phyloP scores from a whole-genome alignment of 2,329 filamentous ascomycete genomes.

The Claviceps spartinae region DNA sequence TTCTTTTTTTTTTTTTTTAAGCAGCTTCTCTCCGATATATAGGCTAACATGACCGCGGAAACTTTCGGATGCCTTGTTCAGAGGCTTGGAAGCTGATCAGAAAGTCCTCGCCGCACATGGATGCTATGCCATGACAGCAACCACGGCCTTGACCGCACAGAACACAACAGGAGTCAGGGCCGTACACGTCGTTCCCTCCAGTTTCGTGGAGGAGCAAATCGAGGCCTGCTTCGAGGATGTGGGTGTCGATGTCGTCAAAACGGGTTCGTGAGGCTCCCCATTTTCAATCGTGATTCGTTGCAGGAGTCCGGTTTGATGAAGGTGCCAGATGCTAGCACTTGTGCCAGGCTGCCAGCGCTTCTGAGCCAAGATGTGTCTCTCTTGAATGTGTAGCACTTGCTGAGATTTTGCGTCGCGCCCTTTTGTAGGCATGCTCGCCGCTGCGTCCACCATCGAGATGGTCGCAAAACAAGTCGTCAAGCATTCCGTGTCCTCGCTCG shows the following conservation, averaged over 20 bases:
- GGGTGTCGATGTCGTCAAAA: conserved; percentile 81
- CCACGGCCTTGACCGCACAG: conserved; percentile 89
- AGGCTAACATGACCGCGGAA: not conserved
- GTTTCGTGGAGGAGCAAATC: conserved; percentile 75
- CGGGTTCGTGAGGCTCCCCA: conserved; percentile 40
- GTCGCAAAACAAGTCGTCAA: conserved; percentile 18
- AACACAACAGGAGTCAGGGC: conserved; percentile 76
- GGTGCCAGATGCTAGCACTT: too few species aligned
- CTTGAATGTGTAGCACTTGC: not conserved
- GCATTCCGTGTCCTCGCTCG: conserved; percentile 18
- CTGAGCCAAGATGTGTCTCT: too few species aligned
- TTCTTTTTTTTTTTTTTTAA: too few species aligned
- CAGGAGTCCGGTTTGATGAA: too few species aligned
- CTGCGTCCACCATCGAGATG: conserved; percentile 23
- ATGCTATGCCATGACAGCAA: conserved; percentile 93
- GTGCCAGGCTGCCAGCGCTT: too few species aligned
- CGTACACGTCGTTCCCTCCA: conserved; percentile 65
- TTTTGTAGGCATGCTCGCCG: conserved; percentile 24
- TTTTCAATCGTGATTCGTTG: too few species aligned
- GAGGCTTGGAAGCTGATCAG: conserved; percentile 89
- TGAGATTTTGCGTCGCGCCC: not conserved
- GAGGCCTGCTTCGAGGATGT: conserved; percentile 75
- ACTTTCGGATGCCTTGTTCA: conserved; percentile 20
- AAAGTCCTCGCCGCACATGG: conserved; percentile 86
- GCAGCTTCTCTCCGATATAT: too few species aligned